Conservation (phyloP, 2,329 filamentous ascomycete species). For the Curvularia sp. region DNA sequence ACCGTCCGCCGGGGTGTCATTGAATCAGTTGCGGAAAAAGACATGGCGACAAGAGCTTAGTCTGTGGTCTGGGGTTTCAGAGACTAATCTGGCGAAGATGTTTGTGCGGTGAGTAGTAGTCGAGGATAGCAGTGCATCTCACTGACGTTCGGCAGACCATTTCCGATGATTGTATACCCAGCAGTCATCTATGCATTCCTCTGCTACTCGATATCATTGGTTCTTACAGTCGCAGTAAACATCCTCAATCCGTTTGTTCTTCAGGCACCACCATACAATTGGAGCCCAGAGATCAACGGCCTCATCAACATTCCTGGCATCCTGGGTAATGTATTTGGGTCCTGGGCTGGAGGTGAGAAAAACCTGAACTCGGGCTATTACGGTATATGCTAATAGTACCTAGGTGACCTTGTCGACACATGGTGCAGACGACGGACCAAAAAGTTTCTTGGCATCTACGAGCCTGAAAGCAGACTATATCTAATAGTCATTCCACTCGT, state of each 20-base stretch:
- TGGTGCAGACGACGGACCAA: constrained; percentile 54
- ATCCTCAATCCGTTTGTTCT: constrained; percentile 52
- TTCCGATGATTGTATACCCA: constrained; percentile 50
- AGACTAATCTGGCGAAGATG: constrained; percentile 45
- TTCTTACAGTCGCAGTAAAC: constrained; percentile 52
- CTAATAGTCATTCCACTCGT: constrained; percentile 53
- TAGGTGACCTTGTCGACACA: constrained; percentile 54
- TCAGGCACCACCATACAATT: constrained; percentile 51
- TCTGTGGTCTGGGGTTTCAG: constrained; percentile 44
- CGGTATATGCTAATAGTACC: background rate
- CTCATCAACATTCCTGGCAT: constrained; percentile 53
- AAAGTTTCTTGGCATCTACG: constrained; percentile 54
- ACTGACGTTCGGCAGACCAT: constrained; percentile 36
- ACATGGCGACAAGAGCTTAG: constrained; percentile 46
- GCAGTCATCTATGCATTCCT: constrained; percentile 50
- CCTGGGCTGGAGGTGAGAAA: constrained; percentile 47
- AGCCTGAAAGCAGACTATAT: constrained; percentile 56
- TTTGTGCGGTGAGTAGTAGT: constrained; percentile 33
- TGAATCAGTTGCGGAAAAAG: constrained; percentile 39
- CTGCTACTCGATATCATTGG: constrained; percentile 49
- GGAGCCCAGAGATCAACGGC: constrained; percentile 47
- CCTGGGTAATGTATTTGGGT: constrained; percentile 55
- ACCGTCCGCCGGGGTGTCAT: background rate
- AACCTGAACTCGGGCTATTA: background rate
- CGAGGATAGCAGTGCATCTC: background rate